Evolutionary conservation across 495 filamentous ascomycete genomes (phyloP), one percentile per base, ranked within the genome.

Genomic region (Margaritispora aquatica): DNA sequence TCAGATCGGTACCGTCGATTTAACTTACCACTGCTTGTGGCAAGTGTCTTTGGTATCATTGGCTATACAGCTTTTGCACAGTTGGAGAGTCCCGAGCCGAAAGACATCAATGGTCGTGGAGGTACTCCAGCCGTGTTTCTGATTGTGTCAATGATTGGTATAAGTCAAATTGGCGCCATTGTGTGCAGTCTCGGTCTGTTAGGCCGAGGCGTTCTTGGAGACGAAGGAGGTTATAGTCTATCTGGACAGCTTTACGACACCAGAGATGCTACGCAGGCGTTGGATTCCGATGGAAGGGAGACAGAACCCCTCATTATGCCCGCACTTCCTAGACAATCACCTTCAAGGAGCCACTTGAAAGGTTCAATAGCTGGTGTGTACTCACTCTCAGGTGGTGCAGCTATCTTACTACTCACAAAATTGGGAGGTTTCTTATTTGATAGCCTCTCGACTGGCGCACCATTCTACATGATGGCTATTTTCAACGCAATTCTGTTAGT

Each of bases 331-430:
- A 24, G 15, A 13, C 24, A 46, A 29, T 5, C 46, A 2, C 46
- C 38, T 2, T 64, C 66, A 13, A 61, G 66, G 59, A 68, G 55
- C 27, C 77, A 89, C 31, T 76, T 96, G 23, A 97, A 97, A 73
- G 94, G 94, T 1, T 90, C 87, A 1, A 96, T 98, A 60, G 92
- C 94, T 10, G 94, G 94, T 0, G 85, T 96, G 0, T 98, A 98
- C 66, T 92, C 88, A 54, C 80, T 96, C 57, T 88, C 86, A 55
- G 94, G 94, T 13, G 94, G 93, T n/a, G 86, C 84, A 0, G 94
- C 92, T 0, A 98, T 98, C 27, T 67, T 98, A 51, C 70, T 96
- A 1, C 76, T 98, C 24, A 98, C 94, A 21, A 98, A 98, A 71
- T 68, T 92, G 17, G 94, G 94, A n/a, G 94, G 94, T 0, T 78